Conservation (phyloP, 108 stramenopile genomes). For the Stephanodiscus triporus region DNA sequence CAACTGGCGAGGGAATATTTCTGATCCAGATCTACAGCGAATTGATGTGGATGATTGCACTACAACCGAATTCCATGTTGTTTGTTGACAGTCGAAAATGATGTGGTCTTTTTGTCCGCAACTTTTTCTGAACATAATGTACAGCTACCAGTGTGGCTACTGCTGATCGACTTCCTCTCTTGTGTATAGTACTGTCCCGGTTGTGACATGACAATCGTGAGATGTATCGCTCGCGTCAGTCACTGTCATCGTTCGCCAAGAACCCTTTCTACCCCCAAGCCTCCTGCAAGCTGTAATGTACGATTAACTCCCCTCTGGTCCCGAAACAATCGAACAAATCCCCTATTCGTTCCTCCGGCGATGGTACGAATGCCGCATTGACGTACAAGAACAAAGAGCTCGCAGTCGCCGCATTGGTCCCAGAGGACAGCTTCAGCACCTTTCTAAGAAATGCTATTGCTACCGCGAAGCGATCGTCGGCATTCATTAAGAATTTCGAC, state of each 20-base stretch:
- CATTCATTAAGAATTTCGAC: constrained; percentile 76
- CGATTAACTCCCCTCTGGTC: constrained; percentile 76
- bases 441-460: constrained; percentile 75
- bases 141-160: too few species aligned
- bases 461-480: constrained; percentile 69
- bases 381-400: constrained; percentile 77
- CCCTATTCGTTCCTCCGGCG: constrained; percentile 70
- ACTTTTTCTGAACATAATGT: too few species aligned
- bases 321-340: constrained; percentile 82
- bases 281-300: constrained; percentile 90
- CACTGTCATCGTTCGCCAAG: not conserved
- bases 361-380: constrained; percentile 79
- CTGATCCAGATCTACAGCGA: too few species aligned
- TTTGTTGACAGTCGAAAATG: too few species aligned
- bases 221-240: not conserved
- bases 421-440: constrained; percentile 55
- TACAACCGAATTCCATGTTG: too few species aligned
- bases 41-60: too few species aligned
- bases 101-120: too few species aligned
- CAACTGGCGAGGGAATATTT: too few species aligned
- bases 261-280: constrained; percentile 68
- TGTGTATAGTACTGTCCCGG: too few species aligned
- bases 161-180: too few species aligned
- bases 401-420: not conserved
- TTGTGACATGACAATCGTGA: not conserved